Evolutionary conservation across 768 basidiomycete genomes (phyloP).

Genomic region (Psilocybe cyanescens): DNA sequence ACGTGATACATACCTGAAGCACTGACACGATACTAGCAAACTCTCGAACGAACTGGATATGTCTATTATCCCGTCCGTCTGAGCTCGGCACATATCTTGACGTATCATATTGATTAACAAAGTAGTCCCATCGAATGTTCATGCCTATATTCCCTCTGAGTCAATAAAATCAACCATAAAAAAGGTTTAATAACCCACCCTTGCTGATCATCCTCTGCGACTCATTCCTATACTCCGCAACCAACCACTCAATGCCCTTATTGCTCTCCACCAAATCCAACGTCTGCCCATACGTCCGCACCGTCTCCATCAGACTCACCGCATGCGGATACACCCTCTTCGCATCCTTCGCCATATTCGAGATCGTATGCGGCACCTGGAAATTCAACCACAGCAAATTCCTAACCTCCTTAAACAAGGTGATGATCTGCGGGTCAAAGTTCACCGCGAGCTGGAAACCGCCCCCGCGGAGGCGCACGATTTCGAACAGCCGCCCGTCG

Average conservation of each 20-base stretch:
- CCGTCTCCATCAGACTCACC: slow-evolving; percentile 97
- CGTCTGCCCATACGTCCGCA: slow-evolving; percentile 97
- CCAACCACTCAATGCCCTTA: slow-evolving; percentile 90
- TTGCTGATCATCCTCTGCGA: slow-evolving; percentile 91
- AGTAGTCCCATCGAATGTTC: slow-evolving; percentile 95
- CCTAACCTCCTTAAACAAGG: slow-evolving; percentile 97
- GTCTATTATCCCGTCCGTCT: slow-evolving; percentile 85
- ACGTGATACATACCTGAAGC: slow-evolving; percentile 63
- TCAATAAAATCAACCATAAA: not conserved
- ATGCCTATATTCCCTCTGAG: slow-evolving; percentile 61
- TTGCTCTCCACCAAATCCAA: slow-evolving; percentile 89
- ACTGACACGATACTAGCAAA: slow-evolving; percentile 93
- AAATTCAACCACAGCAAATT: slow-evolving; percentile 96
- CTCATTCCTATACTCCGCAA: slow-evolving; percentile 93
- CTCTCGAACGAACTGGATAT: slow-evolving; percentile 93
- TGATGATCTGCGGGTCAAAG: slow-evolving; percentile 98
- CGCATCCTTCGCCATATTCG: slow-evolving; percentile 98
- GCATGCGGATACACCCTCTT: slow-evolving; percentile 98
- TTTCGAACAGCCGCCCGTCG: slow-evolving; percentile 91
- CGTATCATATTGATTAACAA: slow-evolving; percentile 92
- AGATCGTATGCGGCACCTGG: slow-evolving; percentile 91
- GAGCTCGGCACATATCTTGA: slow-evolving; percentile 71
- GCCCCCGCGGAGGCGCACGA: slow-evolving; percentile 59
- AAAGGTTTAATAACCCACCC: slow-evolving; percentile 53
- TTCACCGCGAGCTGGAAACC: slow-evolving; percentile 91